phyloP scores from a whole-genome alignment of 805 yeast species.

The Saccharomyces kudriavzevii region DNA sequence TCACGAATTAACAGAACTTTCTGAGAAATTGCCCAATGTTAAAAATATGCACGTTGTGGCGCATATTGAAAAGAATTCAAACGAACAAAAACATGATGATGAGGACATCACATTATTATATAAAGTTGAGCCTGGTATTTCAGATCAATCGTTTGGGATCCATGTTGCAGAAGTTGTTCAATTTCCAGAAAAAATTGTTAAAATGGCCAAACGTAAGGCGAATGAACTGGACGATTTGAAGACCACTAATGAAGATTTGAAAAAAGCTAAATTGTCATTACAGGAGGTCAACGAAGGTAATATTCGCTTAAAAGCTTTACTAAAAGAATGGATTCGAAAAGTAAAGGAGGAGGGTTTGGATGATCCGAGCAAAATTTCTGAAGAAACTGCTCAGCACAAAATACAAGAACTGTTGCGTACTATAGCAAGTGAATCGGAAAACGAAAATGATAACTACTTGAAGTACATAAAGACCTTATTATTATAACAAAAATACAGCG shows the following conservation, averaged over 20 bases:
- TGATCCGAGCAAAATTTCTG: constrained; percentile 21
- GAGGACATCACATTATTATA: constrained; percentile 80
- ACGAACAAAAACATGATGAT: constrained; percentile 24
- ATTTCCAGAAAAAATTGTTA: constrained; percentile 81
- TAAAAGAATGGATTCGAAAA: constrained; percentile 46
- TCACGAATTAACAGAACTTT: constrained; percentile 82
- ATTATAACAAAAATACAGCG: constrained; percentile 5
- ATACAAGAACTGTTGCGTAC: constrained; percentile 17
- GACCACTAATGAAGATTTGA: constrained; percentile 36
- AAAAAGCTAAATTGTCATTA: constrained; percentile 42
- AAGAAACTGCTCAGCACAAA: constrained; percentile 29
- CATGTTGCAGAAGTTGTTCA: constrained; percentile 95
- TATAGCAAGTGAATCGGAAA: constrained; percentile 10
- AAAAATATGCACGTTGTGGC: constrained; percentile 89
- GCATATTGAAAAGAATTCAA: constrained; percentile 51
- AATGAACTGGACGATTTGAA: constrained; percentile 66
- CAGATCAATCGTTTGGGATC: constrained; percentile 94
- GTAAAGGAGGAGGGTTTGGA: constrained; percentile 30
- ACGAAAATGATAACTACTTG: constrained; percentile 12
- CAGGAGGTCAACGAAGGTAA: constrained; percentile 47
- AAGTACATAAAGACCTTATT: constrained; percentile 16
- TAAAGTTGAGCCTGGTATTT: constrained; percentile 92
- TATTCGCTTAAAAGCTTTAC: constrained; percentile 38
- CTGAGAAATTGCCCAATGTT: constrained; percentile 56
- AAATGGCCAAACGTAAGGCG: constrained; percentile 94